Evolutionary conservation across 208 protist species (phyloP).

Genomic region (Zelonia costaricensis): DNA sequence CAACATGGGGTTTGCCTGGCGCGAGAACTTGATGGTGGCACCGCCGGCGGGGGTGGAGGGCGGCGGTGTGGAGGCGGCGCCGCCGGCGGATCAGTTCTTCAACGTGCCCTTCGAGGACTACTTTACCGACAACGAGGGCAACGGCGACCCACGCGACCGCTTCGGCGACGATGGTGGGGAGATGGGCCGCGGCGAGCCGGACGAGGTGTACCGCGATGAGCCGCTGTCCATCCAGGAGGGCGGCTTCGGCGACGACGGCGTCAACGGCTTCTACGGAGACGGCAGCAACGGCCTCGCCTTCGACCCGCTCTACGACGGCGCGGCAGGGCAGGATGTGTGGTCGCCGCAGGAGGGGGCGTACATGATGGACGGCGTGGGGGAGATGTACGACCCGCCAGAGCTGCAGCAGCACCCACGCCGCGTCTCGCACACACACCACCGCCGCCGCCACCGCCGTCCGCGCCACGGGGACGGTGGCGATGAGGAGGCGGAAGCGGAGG

Average conservation of each 20-base stretch:
- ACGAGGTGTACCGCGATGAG: slow-evolving; percentile 19
- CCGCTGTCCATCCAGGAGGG: slow-evolving; percentile 15
- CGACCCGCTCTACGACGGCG: slow-evolving; percentile 6
- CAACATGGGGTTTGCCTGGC: slow-evolving; percentile 51
- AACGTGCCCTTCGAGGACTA: slow-evolving; percentile 48
- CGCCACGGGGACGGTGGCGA: slow-evolving; percentile 1
- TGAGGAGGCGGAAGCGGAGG: slow-evolving; percentile 5
- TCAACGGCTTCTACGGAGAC: slow-evolving; percentile 10
- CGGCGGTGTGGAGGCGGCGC: neutral
- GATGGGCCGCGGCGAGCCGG: slow-evolving; percentile 4
- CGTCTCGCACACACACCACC: slow-evolving; percentile 27
- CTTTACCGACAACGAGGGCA: slow-evolving; percentile 39
- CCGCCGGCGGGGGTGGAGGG: slow-evolving; percentile 11
- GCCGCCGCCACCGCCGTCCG: slow-evolving; percentile 16
- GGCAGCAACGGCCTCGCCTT: slow-evolving; percentile 4
- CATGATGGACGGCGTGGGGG: slow-evolving; percentile 11
- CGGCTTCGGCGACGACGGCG: slow-evolving; percentile 5
- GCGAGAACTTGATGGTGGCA: slow-evolving; percentile 36
- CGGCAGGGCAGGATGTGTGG: slow-evolving; percentile 18
- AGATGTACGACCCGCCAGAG: slow-evolving; percentile 8
- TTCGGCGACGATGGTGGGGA: neutral
- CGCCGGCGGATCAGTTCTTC: slow-evolving; percentile 39
- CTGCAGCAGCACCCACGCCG: slow-evolving; percentile 9
- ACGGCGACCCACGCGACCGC: slow-evolving; percentile 12
- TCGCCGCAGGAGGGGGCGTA: slow-evolving; percentile 20